Evolutionary conservation across 352 stramenopile genomes (phyloP).

Genomic region (Phytophthora aleatoria): DNA sequence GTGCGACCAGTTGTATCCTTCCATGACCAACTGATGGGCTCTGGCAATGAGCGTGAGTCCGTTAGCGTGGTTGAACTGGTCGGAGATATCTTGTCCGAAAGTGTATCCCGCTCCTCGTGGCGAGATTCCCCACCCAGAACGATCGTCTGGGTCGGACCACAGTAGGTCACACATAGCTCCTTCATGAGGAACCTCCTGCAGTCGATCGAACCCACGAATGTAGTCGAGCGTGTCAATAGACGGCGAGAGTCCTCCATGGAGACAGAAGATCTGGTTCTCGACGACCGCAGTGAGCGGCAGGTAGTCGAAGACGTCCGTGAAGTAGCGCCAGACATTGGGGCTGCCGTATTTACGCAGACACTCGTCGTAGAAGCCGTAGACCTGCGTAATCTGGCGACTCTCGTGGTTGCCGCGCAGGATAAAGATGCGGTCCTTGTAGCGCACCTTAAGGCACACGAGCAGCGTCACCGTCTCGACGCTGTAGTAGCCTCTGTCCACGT

Average conservation of each 20-base stretch:
- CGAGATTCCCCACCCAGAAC: constrained; percentile 98
- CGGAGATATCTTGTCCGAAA: constrained; percentile 98
- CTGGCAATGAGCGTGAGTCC: constrained; percentile 98
- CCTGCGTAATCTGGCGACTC: constrained; percentile 79
- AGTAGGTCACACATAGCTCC: constrained; percentile 98
- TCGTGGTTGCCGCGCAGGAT: constrained; percentile 87
- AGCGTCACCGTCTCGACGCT: constrained; percentile 86
- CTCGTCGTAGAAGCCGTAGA: constrained; percentile 88
- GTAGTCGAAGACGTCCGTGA: constrained; percentile 94
- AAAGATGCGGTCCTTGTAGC: constrained; percentile 87
- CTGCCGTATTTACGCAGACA: constrained; percentile 97
- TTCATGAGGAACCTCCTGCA: constrained; percentile 89
- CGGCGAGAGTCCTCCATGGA: constrained; percentile 97
- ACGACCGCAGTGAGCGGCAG: constrained; percentile 97
- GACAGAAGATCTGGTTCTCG: constrained; percentile 99
- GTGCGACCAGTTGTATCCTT: constrained; percentile 92
- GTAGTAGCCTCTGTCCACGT: constrained; percentile 90
- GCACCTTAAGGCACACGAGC: constrained; percentile 88
- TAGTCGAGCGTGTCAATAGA: constrained; percentile 93
- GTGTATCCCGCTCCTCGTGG: constrained; percentile 97
- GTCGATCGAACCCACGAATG: constrained; percentile 95
- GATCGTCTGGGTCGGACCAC: constrained; percentile 99
- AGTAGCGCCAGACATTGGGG: constrained; percentile 98
- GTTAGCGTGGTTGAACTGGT: constrained; percentile 97
- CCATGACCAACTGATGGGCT: constrained; percentile 95